A percentile compares a stretch with the other conserved stretches of the same genome.
These are phyloP conservation scores for Leishmania tarentolae DNA, from an alignment of 208 protist genomes.

Conservation along the genomic window DNA sequence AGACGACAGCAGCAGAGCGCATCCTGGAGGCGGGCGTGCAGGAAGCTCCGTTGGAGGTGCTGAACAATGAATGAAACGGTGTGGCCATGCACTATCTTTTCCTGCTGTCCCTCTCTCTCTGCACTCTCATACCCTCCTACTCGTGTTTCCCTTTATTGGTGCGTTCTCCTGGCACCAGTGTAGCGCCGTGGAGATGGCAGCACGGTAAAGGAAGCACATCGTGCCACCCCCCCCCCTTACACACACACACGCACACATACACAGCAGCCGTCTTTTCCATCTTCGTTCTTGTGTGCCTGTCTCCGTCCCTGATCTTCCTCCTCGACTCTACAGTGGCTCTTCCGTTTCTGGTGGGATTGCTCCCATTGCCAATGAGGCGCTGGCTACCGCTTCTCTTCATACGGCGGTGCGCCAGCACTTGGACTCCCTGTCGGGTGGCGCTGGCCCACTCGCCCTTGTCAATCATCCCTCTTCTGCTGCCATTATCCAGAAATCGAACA, in stretches of 20 bases:
- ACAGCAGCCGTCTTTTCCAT: not conserved
- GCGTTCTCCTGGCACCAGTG: not conserved
- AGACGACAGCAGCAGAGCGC: not conserved
- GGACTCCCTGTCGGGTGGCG: not conserved
- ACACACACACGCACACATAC: constrained; percentile 3
- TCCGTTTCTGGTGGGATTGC: not conserved
- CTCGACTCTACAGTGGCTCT: not conserved
- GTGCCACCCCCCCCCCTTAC: no score
- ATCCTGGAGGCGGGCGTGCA: not conserved
- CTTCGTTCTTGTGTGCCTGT: not conserved
- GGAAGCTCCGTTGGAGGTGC: not conserved
- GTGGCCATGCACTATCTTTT: not conserved
- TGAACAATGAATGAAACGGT: not conserved
- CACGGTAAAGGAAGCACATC: not conserved
- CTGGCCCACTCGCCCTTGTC: not conserved
- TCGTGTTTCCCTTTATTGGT: not conserved
- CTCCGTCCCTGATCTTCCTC: not conserved
- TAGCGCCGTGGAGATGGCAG: not conserved
- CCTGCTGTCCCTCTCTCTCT: not conserved
- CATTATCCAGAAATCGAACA: not conserved
- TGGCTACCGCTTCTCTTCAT: not conserved
- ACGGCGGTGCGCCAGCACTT: not conserved
- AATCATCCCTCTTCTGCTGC: not conserved
- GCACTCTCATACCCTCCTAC: not conserved
- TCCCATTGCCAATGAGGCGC: not conserved